Evolutionary conservation across 768 basidiomycete species (phyloP), one percentile per base, ranked within the genome.

Genomic region (Hortiboletus campestris): DNA sequence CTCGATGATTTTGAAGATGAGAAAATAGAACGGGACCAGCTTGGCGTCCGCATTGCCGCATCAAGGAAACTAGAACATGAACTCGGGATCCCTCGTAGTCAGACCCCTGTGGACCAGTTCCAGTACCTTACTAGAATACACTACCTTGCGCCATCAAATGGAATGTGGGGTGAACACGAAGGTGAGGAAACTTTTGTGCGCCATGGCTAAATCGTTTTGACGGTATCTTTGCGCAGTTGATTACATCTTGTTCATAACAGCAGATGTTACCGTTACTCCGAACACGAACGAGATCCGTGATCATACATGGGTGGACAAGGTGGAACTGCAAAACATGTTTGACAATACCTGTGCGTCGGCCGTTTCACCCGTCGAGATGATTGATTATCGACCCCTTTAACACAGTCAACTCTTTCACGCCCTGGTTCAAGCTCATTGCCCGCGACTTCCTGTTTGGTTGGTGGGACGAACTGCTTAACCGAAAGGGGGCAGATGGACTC

Each of bases 351-450:
- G 94, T 94, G 71, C 66, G 80, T 66, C 32, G 48, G 0, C 34
- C 38, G 36, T 29, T 57, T 56, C 43, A 42, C n/a, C 19, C 49
- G 17, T 19, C 35, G 32, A 51, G 20, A 51, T 56, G 32, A 38
- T 7, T 29, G 32, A 32, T 43, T 19, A 28, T 51, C 16, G 34
- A 41, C 31, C 28, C 22, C 52, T 56, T 36, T 20, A 19, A 55
- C 9, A 6, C 64, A 96, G 93, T 74, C 53, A 91, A 91, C 70
- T 83, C 82, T 2, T 99, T 99, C 72, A 99, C 97, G 8, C 97
- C 97, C 0, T 99, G 97, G 97, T 99, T 99, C 84, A 92, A 94
- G 72, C 85, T 98, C 29, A 98, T 99, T 66, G 94, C 94, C 2
- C 84, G 94, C 4, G 94, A 98, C 70, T 96, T 96, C 73, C 80